These are phyloP conservation scores for Phaffia australis DNA, from an alignment of 768 basidiomycete genomes.

Conservation along the genomic window DNA sequence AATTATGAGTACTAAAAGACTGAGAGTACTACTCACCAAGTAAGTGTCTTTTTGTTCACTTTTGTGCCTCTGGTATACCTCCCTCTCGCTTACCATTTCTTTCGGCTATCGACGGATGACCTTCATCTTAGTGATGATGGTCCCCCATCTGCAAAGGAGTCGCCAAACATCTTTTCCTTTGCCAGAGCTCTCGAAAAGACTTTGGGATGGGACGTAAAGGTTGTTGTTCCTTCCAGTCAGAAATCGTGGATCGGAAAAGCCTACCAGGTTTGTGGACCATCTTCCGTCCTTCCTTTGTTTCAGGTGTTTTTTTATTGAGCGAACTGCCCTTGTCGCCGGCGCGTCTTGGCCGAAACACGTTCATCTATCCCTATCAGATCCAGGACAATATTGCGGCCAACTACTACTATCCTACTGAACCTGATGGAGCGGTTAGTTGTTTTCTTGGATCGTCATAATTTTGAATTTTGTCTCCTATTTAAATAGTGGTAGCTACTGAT, in stretches of 20 bases:
- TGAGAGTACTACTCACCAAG: constrained; percentile 22
- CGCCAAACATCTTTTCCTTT: constrained; percentile 41
- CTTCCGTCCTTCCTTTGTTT: not conserved
- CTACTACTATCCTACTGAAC: constrained; percentile 38
- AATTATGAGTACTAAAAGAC: not conserved
- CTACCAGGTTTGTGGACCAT: constrained; percentile 4
- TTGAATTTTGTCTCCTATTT: not conserved
- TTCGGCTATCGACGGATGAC: too few species aligned
- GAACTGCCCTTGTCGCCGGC: not conserved
- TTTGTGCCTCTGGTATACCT: not conserved
- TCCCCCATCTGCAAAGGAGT: constrained; percentile 34
- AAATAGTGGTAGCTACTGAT: not conserved
- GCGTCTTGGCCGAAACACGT: not conserved
- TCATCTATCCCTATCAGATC: constrained; percentile 32
- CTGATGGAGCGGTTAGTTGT: not conserved
- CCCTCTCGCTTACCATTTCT: not conserved
- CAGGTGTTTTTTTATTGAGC: not conserved
- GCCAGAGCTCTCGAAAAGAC: constrained; percentile 32
- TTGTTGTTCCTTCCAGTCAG: constrained; percentile 40
- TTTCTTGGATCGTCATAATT: not conserved
- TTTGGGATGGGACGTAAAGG: constrained; percentile 38
- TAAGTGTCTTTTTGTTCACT: not conserved
- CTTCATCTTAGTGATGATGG: constrained; percentile 36
- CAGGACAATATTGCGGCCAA: constrained; percentile 34
- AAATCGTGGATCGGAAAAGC: constrained; percentile 35